Conservation (phyloP, 1,284 basidiomycete genomes). For the Caloboletus firmus region DNA sequence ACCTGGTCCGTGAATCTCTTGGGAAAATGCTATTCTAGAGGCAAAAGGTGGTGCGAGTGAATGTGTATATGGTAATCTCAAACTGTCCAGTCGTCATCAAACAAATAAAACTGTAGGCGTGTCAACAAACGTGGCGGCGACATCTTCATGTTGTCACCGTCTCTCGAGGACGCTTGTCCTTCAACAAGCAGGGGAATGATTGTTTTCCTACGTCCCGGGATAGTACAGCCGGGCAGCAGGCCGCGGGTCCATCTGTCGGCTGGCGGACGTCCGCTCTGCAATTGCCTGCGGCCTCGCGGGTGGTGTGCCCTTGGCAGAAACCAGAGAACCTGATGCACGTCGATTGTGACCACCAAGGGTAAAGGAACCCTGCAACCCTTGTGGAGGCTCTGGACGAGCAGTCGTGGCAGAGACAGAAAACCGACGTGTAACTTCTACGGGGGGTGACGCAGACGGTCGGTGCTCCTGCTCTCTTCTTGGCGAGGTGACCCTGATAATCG, state of each 20-base stretch:
- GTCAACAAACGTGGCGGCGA: constrained; percentile 1
- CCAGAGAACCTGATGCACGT: constrained; percentile 11
- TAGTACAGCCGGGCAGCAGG: constrained; percentile 20
- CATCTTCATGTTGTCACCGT: constrained; percentile 31
- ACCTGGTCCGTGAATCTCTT: constrained; percentile 25
- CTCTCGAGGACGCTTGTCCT: constrained; percentile 14
- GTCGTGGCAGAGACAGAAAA: constrained; percentile 45
- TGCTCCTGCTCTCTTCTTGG: constrained; percentile 31
- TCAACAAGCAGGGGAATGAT: constrained; percentile 14
- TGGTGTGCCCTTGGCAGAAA: constrained; percentile 23
- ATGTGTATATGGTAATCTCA: constrained; percentile 11
- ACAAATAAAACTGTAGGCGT: background rate
- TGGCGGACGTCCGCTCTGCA: constrained; percentile 18
- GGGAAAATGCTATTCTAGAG: constrained; percentile 8
- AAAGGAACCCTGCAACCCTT: constrained; percentile 27
- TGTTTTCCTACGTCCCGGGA: constrained; percentile 24
- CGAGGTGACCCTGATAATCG: constrained; percentile 21
- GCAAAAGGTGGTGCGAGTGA: background rate
- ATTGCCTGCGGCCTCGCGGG: constrained; percentile 17
- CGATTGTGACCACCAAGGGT: constrained; percentile 24
- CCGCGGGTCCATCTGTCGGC: constrained; percentile 26
- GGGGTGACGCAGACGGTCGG: constrained; percentile 36
- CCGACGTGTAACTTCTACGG: constrained; percentile 47
- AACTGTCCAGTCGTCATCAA: constrained; percentile 21
- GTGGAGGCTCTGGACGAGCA: constrained; percentile 46